Evolutionary conservation across 345 rosid genomes (phyloP), one percentile per base, ranked within the genome.

Genomic region (Gossypium herbaceum): DNA sequence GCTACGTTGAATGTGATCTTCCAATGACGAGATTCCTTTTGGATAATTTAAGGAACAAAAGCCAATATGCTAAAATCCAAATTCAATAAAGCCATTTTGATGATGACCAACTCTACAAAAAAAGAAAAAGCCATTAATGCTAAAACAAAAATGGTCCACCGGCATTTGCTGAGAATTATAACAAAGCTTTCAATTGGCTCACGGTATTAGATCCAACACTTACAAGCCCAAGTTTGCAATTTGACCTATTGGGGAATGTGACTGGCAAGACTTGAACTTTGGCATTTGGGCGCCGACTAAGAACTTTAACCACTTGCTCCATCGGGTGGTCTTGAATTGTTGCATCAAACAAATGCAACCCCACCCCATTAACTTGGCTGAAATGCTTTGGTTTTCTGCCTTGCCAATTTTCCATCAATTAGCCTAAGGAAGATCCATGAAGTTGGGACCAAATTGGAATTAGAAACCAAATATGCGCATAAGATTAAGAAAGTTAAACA

Each of bases 1-100:
- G 27, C 50, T 22, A 39, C 27, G 27, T 19, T 10, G 74, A 27
- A 73, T n/a, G 34, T 48, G 66, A 59, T 73, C 24, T 25, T 47
- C 58, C 57, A 48, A 39, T 34, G 20, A 25, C 24, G 43, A 48
- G 68, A 60, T 73, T 73, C 34, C 8, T 25, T 56, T 71, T 55
- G 74, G 74, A 71, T 73, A 68, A 45, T 45, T 59, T 47, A 59
- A 73, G 76, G 59, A 73, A 61, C 27, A 24, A 47, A 15, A 59
- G 43, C 55, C 67, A 34, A 34, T 4, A 9, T 45, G 67, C 20
- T 1, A 58, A 73, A 15, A 12, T 20, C 11, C 2, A 13, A 29
- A 0, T 62, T 19, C n/a, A 47, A 12, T 15, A 59, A 8, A 16
- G 57, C 8, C 15, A 17, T 44, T 25, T 5, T 45, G 34, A 61